Evolutionary conservation across 2,329 filamentous ascomycete genomes (phyloP).

Genomic region (Clonostachys rosea): DNA sequence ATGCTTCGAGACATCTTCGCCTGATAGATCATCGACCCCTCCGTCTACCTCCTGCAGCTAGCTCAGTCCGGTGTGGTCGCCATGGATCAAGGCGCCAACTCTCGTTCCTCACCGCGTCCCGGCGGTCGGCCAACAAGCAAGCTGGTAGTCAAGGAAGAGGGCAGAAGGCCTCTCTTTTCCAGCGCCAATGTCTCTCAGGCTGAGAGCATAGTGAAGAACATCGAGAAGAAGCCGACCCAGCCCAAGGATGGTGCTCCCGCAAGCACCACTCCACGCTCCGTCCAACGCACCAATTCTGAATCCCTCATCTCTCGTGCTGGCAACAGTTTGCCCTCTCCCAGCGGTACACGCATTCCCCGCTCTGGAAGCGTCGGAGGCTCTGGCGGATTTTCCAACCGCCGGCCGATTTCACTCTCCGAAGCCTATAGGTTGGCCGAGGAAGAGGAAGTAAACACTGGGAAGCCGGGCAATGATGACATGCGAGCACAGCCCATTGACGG

Average conservation of each 20-base stretch:
- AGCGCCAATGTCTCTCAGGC: slow-evolving; percentile 12
- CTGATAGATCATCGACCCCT: no score
- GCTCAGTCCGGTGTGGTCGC: no score
- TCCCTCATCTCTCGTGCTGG: slow-evolving; percentile 6
- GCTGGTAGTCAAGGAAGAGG: slow-evolving; percentile 9
- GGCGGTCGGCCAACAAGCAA: no score
- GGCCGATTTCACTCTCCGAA: slow-evolving; percentile 33
- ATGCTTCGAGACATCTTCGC: no score
- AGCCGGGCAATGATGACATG: slow-evolving; percentile 7
- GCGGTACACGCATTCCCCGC: neutral
- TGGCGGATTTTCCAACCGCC: slow-evolving; percentile 11
- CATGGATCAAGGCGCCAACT: no score
- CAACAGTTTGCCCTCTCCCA: slow-evolving; percentile 1
- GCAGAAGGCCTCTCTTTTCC: slow-evolving; percentile 33
- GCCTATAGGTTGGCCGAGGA: slow-evolving; percentile 28
- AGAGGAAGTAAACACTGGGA: slow-evolving; percentile 11
- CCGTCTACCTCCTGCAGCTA: no score
- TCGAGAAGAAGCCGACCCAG: neutral
- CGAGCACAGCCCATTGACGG: slow-evolving; percentile 25
- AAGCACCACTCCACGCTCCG: slow-evolving; percentile 1
- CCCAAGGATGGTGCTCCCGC: neutral
- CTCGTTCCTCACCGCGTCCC: no score
- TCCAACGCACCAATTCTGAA: slow-evolving; percentile 17
- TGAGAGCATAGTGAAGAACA: slow-evolving; percentile 5
- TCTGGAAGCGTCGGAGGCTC: slow-evolving; percentile 10